These are phyloP conservation scores for Colletotrichum lupini DNA, from an alignment of 2,329 filamentous ascomycete species.

Conservation along the genomic window DNA sequence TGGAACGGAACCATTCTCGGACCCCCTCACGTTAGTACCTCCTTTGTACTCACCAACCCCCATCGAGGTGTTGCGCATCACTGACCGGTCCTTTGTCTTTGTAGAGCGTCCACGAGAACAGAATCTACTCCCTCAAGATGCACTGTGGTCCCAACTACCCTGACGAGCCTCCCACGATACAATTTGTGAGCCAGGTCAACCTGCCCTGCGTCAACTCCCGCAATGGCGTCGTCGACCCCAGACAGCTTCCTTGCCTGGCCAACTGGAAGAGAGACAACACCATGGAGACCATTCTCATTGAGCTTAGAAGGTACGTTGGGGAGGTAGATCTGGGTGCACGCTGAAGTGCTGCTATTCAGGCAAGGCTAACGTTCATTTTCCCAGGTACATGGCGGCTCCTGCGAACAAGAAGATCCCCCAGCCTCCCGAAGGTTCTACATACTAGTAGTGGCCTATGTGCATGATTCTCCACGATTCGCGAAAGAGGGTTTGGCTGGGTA, in stretches of 20 bases:
- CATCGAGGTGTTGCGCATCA: not conserved
- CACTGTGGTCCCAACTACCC: slow-evolving; percentile 93
- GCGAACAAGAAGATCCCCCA: slow-evolving; percentile 96
- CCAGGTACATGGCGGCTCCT: slow-evolving; percentile 91
- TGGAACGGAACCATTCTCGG: slow-evolving; percentile 99
- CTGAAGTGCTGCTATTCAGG: not conserved
- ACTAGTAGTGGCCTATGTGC: slow-evolving; percentile 36
- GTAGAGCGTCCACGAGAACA: slow-evolving; percentile 95
- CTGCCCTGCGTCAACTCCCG: slow-evolving; percentile 89
- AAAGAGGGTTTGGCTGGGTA: slow-evolving; percentile 8
- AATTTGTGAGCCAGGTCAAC: slow-evolving; percentile 95
- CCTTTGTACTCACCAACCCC: not conserved
- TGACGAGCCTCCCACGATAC: slow-evolving; percentile 86
- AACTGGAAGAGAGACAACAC: slow-evolving; percentile 95
- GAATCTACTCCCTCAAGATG: slow-evolving; percentile 98
- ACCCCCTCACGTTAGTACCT: slow-evolving; percentile 84
- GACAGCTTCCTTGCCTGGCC: slow-evolving; percentile 84
- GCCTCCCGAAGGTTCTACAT: slow-evolving; percentile 82
- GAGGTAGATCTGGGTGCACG: not conserved
- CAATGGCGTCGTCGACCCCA: slow-evolving; percentile 86
- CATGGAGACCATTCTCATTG: slow-evolving; percentile 93
- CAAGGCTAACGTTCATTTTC: slow-evolving; percentile 24
- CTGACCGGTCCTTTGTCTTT: slow-evolving; percentile 28
- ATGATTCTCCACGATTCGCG: slow-evolving; percentile 25
- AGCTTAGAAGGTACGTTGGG: slow-evolving; percentile 76